phyloP scores from a whole-genome alignment of 164 flowering plant species.

The Platanus orientalis region DNA sequence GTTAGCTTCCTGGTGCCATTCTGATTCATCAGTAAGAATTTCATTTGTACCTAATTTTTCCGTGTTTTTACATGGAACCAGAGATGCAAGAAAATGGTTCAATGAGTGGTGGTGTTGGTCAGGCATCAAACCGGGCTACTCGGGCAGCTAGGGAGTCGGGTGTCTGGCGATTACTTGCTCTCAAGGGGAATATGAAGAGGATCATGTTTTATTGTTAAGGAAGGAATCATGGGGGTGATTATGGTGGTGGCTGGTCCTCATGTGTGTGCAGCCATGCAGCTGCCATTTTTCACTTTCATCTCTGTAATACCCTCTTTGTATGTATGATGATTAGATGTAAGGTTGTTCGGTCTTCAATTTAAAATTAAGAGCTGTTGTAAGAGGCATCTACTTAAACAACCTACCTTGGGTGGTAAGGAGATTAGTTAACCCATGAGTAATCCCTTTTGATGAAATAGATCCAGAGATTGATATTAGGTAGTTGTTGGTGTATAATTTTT shows the following conservation, averaged over 20 bases:
- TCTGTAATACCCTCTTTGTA: background rate
- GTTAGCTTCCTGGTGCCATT: too few relatives aligned
- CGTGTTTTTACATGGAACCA: slow-evolving; percentile 93
- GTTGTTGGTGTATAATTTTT: too few relatives aligned
- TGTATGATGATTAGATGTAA: slow-evolving; percentile 6
- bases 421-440: too few relatives aligned
- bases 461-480: too few relatives aligned
- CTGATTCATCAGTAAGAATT: too few relatives aligned
- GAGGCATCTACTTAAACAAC: too few relatives aligned
- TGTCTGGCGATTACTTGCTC: slow-evolving; percentile 69
- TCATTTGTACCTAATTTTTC: too few relatives aligned
- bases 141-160: slow-evolving; percentile 42
- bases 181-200: slow-evolving; percentile 86
- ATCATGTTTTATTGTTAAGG: slow-evolving; percentile 86
- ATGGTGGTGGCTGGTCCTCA: background rate
- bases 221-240: background rate
- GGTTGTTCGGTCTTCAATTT: background rate
- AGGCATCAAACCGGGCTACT: slow-evolving; percentile 17
- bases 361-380: background rate
- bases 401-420: too few relatives aligned
- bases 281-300: background rate
- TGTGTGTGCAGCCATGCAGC: background rate
- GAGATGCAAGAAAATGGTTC: slow-evolving; percentile 57
- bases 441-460: too few relatives aligned
- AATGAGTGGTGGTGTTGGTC: slow-evolving; percentile 25